A percentile compares a stretch with the other conserved stretches of the same genome.
Evolutionary conservation across 1,139 yeast species (phyloP).

Genomic region (Suhomyces terraborum): DNA sequence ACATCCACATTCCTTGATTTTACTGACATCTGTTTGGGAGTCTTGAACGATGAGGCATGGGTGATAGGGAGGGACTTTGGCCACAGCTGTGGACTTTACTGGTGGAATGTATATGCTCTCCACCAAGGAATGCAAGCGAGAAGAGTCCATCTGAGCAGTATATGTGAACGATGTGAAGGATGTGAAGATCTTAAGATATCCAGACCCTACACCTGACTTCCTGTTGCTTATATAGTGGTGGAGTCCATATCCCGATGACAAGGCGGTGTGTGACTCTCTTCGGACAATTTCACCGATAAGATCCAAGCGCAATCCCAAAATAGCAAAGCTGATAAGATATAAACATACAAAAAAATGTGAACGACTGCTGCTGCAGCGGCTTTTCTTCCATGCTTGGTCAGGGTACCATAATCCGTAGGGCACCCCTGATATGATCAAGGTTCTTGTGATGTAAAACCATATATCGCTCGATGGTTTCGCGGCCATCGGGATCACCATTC

Average conservation of each 20-base stretch:
- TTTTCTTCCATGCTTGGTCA: neutral
- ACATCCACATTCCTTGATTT: constrained; percentile 47
- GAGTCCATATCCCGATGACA: neutral
- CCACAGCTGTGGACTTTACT: constrained; percentile 13
- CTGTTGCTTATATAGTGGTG: neutral
- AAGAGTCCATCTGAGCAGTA: constrained; percentile 31
- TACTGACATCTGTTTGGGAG: constrained; percentile 42
- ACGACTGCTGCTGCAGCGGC: neutral
- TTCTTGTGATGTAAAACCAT: neutral
- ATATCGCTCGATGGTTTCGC: constrained; percentile 1
- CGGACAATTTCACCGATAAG: constrained; percentile 4
- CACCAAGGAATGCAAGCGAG: constrained; percentile 30
- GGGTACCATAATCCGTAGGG: neutral
- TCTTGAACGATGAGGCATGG: constrained; percentile 51
- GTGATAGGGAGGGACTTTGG: constrained; percentile 40
- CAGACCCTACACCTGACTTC: neutral
- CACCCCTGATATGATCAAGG: neutral
- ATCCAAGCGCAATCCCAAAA: neutral
- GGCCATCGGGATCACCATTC: constrained; percentile 6
- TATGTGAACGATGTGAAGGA: neutral
- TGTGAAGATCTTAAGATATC: neutral
- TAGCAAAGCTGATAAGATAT: neutral
- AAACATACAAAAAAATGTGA: neutral
- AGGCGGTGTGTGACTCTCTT: neutral
- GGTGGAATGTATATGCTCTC: constrained; percentile 42